Evolutionary conservation across 1,139 yeast genomes (phyloP), one percentile per base, ranked within the genome.

Genomic region (Yamadazyma membranifaciens): DNA sequence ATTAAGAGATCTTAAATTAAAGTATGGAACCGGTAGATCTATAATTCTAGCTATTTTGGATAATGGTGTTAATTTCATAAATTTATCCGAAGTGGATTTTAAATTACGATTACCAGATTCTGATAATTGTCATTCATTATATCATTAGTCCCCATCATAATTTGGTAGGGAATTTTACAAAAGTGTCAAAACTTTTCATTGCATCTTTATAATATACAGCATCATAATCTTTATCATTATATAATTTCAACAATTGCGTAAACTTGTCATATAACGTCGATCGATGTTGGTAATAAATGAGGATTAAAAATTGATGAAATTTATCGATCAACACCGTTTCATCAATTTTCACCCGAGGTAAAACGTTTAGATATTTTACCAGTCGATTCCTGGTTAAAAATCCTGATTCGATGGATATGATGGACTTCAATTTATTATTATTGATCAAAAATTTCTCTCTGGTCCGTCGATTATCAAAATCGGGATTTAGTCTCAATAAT

Each of bases 11-110:
- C 45, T 45, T 10, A 53, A 57, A 44, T 51, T 63, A 45, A 63
- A 59, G 49, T 45, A 54, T 40, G 94, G 94, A 0, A 46, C 50
- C 17, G 62, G 68, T 40, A 62, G 81, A 24, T 68, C 69, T 20
- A 68, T 83, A 3, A 61, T 84, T 1, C 45, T 87, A 15, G 95
- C 95, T 0, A 67, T 82, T 0, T 75, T 86, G 2, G 91, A 85
- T 54, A 73, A 79, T 48, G 95, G 96, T 0, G 73, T 87, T 5
- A 85, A 82, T 51, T 86, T 87, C 53, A 69, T 81, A 15, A 75
- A 72, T 33, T 55, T 87, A 3, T 63, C 79, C 1, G 85, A 81
- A 46, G 77, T 81, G 1, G 79, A 78, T 41, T 86, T 87, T 54
- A 70, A 73, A 1, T 56, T 69, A 20, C 61, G 64, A 25, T 26